These are phyloP conservation scores for Penicillium bovifimosum DNA, from an alignment of 495 filamentous ascomycete species.

Conservation along the genomic window DNA sequence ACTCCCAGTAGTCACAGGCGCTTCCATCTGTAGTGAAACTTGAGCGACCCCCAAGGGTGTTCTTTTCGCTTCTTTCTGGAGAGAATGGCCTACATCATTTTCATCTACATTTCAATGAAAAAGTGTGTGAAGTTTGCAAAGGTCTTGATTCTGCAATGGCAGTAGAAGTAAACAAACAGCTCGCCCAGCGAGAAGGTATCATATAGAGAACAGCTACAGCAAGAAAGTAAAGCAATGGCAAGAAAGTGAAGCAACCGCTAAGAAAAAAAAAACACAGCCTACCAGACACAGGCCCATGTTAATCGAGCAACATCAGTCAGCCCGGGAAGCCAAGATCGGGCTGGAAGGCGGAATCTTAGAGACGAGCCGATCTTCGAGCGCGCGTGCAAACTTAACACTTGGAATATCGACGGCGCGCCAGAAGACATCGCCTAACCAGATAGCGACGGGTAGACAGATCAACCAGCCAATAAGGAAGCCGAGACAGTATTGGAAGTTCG, in stretches of 20 bases:
- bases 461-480: conserved; percentile 47
- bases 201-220: not conserved
- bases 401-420: conserved; percentile 55
- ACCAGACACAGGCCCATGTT: not conserved
- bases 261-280: not conserved
- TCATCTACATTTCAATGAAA: not conserved
- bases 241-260: not conserved
- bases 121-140: not conserved
- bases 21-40: no score
- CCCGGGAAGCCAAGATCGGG: conserved; percentile 7
- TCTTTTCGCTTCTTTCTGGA: not conserved
- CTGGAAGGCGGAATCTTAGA: conserved; percentile 13
- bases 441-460: conserved; percentile 45
- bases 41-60: no score
- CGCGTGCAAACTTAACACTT: conserved; percentile 51
- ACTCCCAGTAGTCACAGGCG: not conserved
- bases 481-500: conserved; percentile 45
- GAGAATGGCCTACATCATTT: not conserved
- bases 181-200: conserved; percentile 9
- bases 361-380: conserved; percentile 42
- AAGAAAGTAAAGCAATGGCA: no score
- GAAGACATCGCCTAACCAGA: conserved; percentile 56
- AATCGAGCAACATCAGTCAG: not conserved
- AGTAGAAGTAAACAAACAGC: not conserved
- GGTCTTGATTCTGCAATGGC: not conserved